Conservation (phyloP, 352 stramenopile genomes). For the Globisporangium echinulatum region DNA sequence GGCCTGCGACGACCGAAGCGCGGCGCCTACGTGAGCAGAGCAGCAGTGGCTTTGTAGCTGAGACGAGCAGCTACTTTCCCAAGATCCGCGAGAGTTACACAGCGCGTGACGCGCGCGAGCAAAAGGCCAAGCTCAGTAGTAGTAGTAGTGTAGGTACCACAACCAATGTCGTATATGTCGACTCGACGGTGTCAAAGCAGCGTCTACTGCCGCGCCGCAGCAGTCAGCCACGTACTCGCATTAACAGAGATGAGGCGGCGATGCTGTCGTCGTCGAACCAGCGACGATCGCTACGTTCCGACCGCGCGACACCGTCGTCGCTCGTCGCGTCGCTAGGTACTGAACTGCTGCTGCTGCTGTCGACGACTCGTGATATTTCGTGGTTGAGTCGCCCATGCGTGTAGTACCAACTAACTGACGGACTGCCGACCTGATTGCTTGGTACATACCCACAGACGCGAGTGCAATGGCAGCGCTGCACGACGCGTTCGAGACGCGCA, state of each 20-base stretch:
- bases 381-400: no score
- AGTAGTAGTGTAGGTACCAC: not conserved
- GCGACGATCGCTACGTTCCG: not conserved
- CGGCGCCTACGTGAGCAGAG: slow-evolving; percentile 21
- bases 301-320: slow-evolving; percentile 1
- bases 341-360: not conserved
- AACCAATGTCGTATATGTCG: not conserved
- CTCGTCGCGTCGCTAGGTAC: slow-evolving; percentile 7
- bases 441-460: slow-evolving; percentile 19
- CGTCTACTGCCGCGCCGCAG: slow-evolving; percentile 3
- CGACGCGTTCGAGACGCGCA: slow-evolving; percentile 27
- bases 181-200: slow-evolving; percentile 7
- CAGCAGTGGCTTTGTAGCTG: slow-evolving; percentile 23
- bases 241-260: not conserved
- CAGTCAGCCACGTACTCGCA: not conserved
- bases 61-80: slow-evolving; percentile 41
- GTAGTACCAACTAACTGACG: no score
- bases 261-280: no score
- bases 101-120: slow-evolving; percentile 34
- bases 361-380: no score
- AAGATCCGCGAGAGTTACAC: slow-evolving; percentile 41
- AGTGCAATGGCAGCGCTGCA: slow-evolving; percentile 29
- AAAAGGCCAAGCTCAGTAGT: slow-evolving; percentile 17
- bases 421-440: not conserved
- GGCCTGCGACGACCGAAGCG: slow-evolving; percentile 25